These are phyloP conservation scores for Backusella macrospora DNA, from an alignment of 192 early-diverging fungal species.

Conservation along the genomic window DNA sequence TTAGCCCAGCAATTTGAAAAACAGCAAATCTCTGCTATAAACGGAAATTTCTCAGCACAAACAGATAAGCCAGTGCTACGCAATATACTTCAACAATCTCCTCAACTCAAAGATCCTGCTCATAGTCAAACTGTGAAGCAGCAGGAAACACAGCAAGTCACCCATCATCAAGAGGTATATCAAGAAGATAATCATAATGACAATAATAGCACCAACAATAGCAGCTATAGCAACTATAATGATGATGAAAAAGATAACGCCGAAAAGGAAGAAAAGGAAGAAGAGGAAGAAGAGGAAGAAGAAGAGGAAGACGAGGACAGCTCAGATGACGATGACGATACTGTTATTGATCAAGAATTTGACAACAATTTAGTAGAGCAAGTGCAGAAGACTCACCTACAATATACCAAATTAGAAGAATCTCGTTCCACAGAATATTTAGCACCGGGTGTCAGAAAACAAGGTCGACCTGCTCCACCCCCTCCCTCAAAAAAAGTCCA, in stretches of 20 bases:
- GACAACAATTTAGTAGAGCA: slow-evolving; percentile 24
- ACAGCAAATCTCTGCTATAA: background rate
- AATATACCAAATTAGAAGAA: slow-evolving; percentile 20
- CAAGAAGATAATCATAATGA: background rate
- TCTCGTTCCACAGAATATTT: slow-evolving; percentile 5
- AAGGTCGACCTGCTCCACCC: background rate
- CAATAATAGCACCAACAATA: no score
- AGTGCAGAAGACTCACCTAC: slow-evolving; percentile 22
- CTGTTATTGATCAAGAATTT: slow-evolving; percentile 5
- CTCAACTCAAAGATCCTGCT: background rate
- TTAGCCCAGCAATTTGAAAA: slow-evolving; percentile 19
- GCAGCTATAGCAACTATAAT: slow-evolving; percentile 17
- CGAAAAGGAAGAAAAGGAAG: background rate
- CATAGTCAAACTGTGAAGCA: background rate
- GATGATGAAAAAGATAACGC: slow-evolving; percentile 23
- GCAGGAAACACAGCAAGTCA: background rate
- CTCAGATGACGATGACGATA: background rate
- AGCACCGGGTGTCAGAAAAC: slow-evolving; percentile 13
- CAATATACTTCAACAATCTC: background rate
- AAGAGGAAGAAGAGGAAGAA: slow-evolving; percentile 15
- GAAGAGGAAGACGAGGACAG: slow-evolving; percentile 14
- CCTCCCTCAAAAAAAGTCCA: background rate
- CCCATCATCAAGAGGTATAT: background rate
- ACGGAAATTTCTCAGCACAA: slow-evolving; percentile 8
- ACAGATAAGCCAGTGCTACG: slow-evolving; percentile 7